phyloP scores from a whole-genome alignment of 805 yeast species.

The Cyberlindnera euphorbiae region DNA sequence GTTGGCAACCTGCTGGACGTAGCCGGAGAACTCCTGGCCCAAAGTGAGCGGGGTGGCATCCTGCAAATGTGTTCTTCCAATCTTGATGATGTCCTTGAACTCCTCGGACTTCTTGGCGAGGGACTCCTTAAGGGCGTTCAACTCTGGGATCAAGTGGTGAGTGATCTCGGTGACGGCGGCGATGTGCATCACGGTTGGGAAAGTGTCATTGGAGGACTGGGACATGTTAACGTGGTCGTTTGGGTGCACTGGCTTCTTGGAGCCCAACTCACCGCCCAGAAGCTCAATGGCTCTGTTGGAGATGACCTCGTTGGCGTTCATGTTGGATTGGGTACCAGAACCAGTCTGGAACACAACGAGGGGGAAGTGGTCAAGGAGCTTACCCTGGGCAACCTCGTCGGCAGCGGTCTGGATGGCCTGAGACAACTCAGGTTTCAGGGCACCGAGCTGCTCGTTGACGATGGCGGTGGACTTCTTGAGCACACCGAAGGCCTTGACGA shows the following conservation, averaged over 20 bases:
- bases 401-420: conserved; percentile 90
- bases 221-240: conserved; percentile 98
- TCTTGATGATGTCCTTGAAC: conserved; percentile 86
- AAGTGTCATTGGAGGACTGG: conserved; percentile 97
- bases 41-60: conserved; percentile 97
- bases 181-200: conserved; percentile 99
- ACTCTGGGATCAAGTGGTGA: conserved; percentile 70
- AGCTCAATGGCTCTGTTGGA: conserved; percentile 97
- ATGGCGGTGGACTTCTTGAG: conserved; percentile 92
- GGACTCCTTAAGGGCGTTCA: conserved; percentile 73
- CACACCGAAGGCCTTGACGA: conserved; percentile 87
- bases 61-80: conserved; percentile 98
- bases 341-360: conserved; percentile 99
- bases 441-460: conserved; percentile 79
- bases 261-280: conserved; percentile 87
- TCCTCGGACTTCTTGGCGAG: conserved; percentile 74
- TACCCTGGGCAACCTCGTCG: conserved; percentile 89
- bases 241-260: conserved; percentile 94
- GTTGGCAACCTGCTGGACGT: conserved; percentile 86
- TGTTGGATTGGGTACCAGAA: conserved; percentile 96
- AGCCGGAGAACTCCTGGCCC: conserved; percentile 98
- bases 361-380: conserved; percentile 91
- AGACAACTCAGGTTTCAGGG: conserved; percentile 78
- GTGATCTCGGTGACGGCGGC: conserved; percentile 93
- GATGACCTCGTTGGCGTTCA: conserved; percentile 98